Evolutionary conservation across 2,329 filamentous ascomycete genomes (phyloP).

Genomic region (Pyricularia pennisetigena): DNA sequence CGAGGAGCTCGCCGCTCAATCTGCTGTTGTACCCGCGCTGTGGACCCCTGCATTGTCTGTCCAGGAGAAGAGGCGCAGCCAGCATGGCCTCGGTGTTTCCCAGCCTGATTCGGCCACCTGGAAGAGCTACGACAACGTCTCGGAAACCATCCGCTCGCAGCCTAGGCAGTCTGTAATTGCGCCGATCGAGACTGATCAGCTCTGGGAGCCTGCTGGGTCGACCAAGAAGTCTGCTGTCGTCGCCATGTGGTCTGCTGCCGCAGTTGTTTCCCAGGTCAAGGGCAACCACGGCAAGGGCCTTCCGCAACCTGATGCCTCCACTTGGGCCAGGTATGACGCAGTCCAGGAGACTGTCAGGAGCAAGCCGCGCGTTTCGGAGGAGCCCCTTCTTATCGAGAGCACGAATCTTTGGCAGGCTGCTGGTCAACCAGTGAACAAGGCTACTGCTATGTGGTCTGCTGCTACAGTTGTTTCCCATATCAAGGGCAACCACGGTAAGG

Average conservation of each 20-base stretch:
- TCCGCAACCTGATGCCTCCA: conserved; percentile 1
- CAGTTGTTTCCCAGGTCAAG: neutral
- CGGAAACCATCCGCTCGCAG: conserved; percentile 8
- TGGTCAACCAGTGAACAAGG: neutral
- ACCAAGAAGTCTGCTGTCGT: neutral
- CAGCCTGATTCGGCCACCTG: conserved; percentile 10
- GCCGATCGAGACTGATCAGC: conserved; percentile 8
- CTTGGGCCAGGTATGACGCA: neutral
- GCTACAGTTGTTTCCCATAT: too few relatives aligned
- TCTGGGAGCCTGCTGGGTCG: neutral
- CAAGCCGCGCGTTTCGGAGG: conserved; percentile 5
- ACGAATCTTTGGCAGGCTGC: conserved; percentile 25
- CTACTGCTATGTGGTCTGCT: neutral
- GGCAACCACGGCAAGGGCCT: conserved; percentile 3
- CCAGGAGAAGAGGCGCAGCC: conserved; percentile 6
- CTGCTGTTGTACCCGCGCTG: conserved; percentile 5
- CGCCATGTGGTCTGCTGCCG: neutral
- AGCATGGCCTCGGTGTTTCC: conserved; percentile 9
- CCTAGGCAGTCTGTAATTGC: conserved; percentile 8
- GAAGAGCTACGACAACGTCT: conserved; percentile 7
- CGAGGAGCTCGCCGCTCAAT: conserved; percentile 8
- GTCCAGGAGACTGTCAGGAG: neutral
- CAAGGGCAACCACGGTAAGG: conserved; percentile 7
- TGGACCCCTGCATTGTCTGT: conserved; percentile 7
- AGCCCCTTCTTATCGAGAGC: conserved; percentile 25